Evolutionary conservation across 768 basidiomycete genomes (phyloP).

Genomic region (Psilocybe azurescens): DNA sequence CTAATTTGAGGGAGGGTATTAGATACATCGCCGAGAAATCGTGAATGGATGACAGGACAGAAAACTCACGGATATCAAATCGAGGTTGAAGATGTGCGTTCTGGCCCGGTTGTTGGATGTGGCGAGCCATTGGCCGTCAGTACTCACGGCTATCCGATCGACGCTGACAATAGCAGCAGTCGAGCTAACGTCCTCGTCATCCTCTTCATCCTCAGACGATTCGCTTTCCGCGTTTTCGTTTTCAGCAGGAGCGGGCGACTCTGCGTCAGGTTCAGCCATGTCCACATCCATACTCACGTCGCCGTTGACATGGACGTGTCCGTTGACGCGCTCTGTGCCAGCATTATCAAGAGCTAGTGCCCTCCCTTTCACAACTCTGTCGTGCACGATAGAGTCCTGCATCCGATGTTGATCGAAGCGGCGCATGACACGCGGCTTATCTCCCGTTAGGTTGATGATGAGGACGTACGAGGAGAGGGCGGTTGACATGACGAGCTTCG

Average conservation of each 20-base stretch:
- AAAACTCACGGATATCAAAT: slow-evolving; percentile 69
- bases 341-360: slow-evolving; percentile 16
- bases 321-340: slow-evolving; percentile 19
- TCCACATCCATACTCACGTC: slow-evolving; percentile 50
- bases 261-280: slow-evolving; percentile 34
- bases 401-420: slow-evolving; percentile 76
- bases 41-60: slow-evolving; percentile 84
- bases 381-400: slow-evolving; percentile 45
- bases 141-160: slow-evolving; percentile 70
- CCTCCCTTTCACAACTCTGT: slow-evolving; percentile 53
- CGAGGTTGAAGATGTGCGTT: slow-evolving; percentile 85
- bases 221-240: slow-evolving; percentile 23
- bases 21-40: no score
- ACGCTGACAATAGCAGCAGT: slow-evolving; percentile 50
- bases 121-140: slow-evolving; percentile 92
- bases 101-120: slow-evolving; percentile 72
- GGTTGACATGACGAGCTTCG: slow-evolving; percentile 77
- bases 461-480: slow-evolving; percentile 68
- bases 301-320: slow-evolving; percentile 24
- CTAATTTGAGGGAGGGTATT: no score
- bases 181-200: slow-evolving; percentile 27
- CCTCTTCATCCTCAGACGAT: slow-evolving; percentile 27
- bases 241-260: slow-evolving; percentile 21
- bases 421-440: slow-evolving; percentile 65
- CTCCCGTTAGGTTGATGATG: slow-evolving; percentile 67